phyloP scores from a whole-genome alignment of 805 yeast species.

The Zygosaccharomyces pseudorouxii region DNA sequence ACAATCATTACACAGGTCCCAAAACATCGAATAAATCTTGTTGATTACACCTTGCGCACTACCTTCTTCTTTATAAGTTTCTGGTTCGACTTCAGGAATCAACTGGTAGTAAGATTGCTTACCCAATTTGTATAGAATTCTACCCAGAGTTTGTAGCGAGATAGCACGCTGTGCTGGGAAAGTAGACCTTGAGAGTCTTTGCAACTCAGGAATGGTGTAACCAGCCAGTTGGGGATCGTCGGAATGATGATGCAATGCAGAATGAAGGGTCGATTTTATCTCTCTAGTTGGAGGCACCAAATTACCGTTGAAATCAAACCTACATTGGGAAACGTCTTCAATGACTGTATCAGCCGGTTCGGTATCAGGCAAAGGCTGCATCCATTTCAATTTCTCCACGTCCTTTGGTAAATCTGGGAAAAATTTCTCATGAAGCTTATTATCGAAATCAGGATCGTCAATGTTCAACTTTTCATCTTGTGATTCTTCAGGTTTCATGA shows the following conservation, averaged over 20 bases:
- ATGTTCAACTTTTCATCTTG: slow-evolving; percentile 43
- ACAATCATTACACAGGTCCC: slow-evolving; percentile 66
- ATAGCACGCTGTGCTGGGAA: slow-evolving; percentile 82
- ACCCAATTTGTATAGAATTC: slow-evolving; percentile 79
- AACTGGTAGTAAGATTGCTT: slow-evolving; percentile 51
- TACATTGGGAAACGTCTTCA: slow-evolving; percentile 56
- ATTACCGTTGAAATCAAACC: slow-evolving; percentile 87
- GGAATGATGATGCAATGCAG: slow-evolving; percentile 89
- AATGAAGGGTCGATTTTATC: slow-evolving; percentile 44
- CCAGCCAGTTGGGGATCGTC: slow-evolving; percentile 89
- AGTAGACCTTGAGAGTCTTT: slow-evolving; percentile 71
- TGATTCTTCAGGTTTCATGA: slow-evolving; percentile 47
- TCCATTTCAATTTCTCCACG: slow-evolving; percentile 82
- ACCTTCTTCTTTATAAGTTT: slow-evolving; percentile 37
- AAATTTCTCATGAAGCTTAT: slow-evolving; percentile 74
- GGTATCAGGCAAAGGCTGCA: slow-evolving; percentile 59
- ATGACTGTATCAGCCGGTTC: slow-evolving; percentile 32
- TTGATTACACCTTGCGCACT: slow-evolving; percentile 35
- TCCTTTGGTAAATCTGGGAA: slow-evolving; percentile 89
- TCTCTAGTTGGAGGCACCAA: slow-evolving; percentile 57
- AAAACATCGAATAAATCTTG: slow-evolving; percentile 44
- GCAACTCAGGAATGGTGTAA: slow-evolving; percentile 78
- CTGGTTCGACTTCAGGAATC: slow-evolving; percentile 42
- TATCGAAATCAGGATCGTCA: slow-evolving; percentile 72
- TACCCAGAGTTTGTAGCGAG: slow-evolving; percentile 81